Evolutionary conservation across 164 flowering plant species (phyloP), one percentile per base, ranked within the genome.

Genomic region (Aristolochia contorta): DNA sequence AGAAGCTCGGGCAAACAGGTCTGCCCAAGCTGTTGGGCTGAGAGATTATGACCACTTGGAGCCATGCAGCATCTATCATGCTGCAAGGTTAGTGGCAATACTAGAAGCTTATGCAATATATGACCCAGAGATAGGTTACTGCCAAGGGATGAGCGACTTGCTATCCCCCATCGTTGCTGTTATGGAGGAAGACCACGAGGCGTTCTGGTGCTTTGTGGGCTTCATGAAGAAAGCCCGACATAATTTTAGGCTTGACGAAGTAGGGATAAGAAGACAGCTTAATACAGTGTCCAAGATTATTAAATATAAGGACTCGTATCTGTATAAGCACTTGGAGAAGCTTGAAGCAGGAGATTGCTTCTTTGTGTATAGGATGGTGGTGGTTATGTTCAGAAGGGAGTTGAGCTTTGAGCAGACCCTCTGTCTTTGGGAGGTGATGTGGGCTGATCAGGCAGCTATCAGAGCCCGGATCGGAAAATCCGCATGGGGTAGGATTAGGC

Each of bases 161-260:
- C 96, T 90, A 21, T 87, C 97, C n/a, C 97, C 98, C 48, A 84
- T 93, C 45, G 70, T 86, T 45, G 46, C 86, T n/a, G 86, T 92
- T 2, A 83, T 89, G 37, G 67, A 75, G 24, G 96, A 90, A 53
- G 98, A 93, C 75, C 78, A 87, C 27, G 84, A 78, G 61, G 97
- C 96, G n/a, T 93, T 93, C 75, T 93, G 96, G 97, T 93, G 98
- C 54, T 93, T 93, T 64, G 97, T 84, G 21, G 96, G 92, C 47
- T 90, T 82, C 74, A 93, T 93, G 98, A 90, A 58, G 70, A 89
- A 85, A 69, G 97, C 97, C 53, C 77, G 98, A 9, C 94, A 93
- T 61, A 93, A 93, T 67, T 93, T 90, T 62, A 72, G 94, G 76
- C 91, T 93, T 12, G 98, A 93, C 30, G 98, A 93, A 69, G 78